These are phyloP conservation scores for Xylaria sp. DNA, from an alignment of 2,329 filamentous ascomycete genomes.

Conservation along the genomic window DNA sequence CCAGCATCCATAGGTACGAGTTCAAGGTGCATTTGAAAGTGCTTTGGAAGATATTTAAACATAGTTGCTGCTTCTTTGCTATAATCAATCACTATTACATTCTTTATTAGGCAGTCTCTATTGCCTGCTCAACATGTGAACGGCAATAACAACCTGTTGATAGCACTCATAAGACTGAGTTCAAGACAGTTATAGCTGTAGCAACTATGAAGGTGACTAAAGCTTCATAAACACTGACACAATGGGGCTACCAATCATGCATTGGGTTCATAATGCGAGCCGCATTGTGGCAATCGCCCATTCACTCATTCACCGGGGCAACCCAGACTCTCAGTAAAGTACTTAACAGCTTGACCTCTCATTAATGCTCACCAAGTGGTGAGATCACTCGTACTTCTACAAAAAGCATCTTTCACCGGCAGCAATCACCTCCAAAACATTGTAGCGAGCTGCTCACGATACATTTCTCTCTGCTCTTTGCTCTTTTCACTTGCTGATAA, in stretches of 20 bases:
- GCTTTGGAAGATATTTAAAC: background rate
- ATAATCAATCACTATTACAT: too few species aligned
- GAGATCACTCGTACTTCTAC: background rate
- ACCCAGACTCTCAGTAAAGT: background rate
- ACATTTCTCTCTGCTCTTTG: background rate
- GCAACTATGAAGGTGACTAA: too few species aligned
- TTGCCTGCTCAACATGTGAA: background rate
- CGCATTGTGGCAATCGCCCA: background rate
- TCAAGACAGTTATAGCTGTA: background rate
- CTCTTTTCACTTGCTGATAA: background rate
- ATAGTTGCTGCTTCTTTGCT: background rate
- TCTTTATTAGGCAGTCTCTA: background rate
- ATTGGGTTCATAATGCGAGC: background rate
- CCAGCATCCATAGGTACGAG: too few species aligned
- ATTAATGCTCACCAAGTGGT: background rate
- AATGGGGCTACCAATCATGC: background rate
- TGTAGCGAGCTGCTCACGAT: background rate
- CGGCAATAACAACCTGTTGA: background rate
- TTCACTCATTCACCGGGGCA: slow-evolving; percentile 6
- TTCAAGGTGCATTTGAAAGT: too few species aligned
- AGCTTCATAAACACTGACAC: too few species aligned
- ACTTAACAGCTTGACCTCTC: background rate
- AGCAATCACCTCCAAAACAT: background rate
- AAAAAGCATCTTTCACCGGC: background rate
- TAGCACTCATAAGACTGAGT: background rate